Evolutionary conservation across 805 yeast species (phyloP), one percentile per base, ranked within the genome.

Genomic region (Saitoella complicata): DNA sequence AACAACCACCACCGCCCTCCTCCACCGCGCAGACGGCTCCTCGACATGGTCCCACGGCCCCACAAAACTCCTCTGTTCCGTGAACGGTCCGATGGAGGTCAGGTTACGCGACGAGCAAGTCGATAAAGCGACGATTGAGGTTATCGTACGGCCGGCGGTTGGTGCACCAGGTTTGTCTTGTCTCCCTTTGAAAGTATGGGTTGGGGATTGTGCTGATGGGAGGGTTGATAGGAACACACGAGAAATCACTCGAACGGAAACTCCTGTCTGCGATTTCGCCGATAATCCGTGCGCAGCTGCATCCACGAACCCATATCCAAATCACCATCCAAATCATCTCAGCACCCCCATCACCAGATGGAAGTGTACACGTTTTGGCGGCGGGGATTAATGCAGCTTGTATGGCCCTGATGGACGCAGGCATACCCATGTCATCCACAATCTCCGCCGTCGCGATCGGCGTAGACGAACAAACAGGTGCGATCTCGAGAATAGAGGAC

Each of bases 81-180:
- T 88, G 1, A 72, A 87, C 1, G 98, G 98, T 0, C 98, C 98
- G 0, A 71, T 88, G 32, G 96, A 88, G 55, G 78, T 84, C 7
- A 80, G 78, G 58, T 62, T 75, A 9, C 72, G 88, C 53, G 94
- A 86, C 57, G 97, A 88, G 58, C 60, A 78, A 33, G 95, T 96
- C 7, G 78, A 81, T 10, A 66, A 70, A 39, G 79, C 88, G 10
- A 76, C 83, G 11, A 59, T 91, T 11, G 95, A 86, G 59, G 71
- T 91, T 6, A 72, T 75, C 13, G 76, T 87, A 2, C 67, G 86
- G 37, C 95, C 97, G 1, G 75, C 80, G 21, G 64, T 68, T 9
- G 97, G 96, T 1, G 70, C 79, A 1, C 71, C 93, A 5, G 69
- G 71, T 51, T n/a, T n/a, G n/a, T n/a, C n/a, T n/a, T n/a, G n/a